Conservation (phyloP, 176 grass and related monocot species). For the Cenchrus fungigraminus region DNA sequence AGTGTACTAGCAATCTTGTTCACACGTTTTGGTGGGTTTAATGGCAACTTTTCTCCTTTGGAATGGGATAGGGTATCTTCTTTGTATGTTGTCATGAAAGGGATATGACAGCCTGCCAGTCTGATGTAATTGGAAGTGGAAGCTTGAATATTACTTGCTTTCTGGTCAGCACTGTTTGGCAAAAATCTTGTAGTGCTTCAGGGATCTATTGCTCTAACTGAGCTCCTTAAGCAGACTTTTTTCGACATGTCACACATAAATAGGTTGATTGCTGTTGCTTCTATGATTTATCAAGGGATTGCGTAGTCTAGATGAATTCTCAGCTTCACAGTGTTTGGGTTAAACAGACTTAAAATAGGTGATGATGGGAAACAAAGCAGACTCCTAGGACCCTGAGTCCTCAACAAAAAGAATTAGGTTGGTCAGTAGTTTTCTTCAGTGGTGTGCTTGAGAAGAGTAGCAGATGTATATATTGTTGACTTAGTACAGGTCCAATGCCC, state of each 20-base stretch:
- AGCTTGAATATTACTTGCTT: background rate
- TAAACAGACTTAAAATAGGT: background rate
- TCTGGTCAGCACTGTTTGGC: background rate
- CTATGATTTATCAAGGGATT: background rate
- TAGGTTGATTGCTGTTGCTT: slow-evolving; percentile 5
- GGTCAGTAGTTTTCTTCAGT: background rate
- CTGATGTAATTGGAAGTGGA: slow-evolving; percentile 7
- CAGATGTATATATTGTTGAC: slow-evolving; percentile 13
- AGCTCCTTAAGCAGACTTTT: background rate
- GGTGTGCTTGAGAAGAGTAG: slow-evolving; percentile 14
- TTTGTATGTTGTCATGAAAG: background rate
- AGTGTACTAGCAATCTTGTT: background rate
- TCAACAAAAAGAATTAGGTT: slow-evolving; percentile 14
- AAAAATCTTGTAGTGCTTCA: background rate
- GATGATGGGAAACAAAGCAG: slow-evolving; percentile 15
- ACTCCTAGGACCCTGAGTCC: background rate
- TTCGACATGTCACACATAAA: background rate
- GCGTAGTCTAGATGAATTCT: background rate
- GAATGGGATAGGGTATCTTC: slow-evolving; percentile 38
- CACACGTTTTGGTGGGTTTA: background rate
- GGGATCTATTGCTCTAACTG: background rate
- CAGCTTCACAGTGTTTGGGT: background rate
- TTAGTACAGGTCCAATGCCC: slow-evolving; percentile 4
- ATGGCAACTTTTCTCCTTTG: slow-evolving; percentile 35
- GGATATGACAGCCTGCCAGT: slow-evolving; percentile 1